A percentile compares a stretch with the other conserved stretches of the same genome.
Conservation (phyloP, 2,329 filamentous ascomycete species). For the Alternaria ventricosa region DNA sequence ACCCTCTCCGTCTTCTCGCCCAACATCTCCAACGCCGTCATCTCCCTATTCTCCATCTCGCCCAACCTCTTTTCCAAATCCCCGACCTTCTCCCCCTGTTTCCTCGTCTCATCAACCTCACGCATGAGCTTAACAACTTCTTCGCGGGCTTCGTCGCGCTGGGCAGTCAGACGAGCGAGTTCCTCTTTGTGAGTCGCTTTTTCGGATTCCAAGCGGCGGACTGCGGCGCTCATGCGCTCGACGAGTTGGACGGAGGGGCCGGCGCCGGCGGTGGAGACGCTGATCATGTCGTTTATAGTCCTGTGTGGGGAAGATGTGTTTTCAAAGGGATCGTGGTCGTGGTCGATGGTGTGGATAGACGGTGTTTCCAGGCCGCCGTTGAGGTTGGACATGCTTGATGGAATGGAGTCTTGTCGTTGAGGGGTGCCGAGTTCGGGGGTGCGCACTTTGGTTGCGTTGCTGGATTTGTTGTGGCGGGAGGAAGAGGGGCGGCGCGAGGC, state of each 20-base stretch:
- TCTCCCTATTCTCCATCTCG: slow-evolving; percentile 77
- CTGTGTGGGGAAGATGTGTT: slow-evolving; percentile 68
- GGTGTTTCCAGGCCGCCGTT: slow-evolving; percentile 54
- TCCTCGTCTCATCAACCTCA: slow-evolving; percentile 75
- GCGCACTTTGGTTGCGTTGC: slow-evolving; percentile 26
- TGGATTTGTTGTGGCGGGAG: slow-evolving; percentile 40
- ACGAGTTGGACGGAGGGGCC: slow-evolving; percentile 94
- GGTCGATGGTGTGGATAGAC: slow-evolving; percentile 53
- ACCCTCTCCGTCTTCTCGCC: slow-evolving; percentile 97
- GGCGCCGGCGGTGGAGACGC: slow-evolving; percentile 85
- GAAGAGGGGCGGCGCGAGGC: slow-evolving; percentile 45
- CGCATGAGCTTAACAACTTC: slow-evolving; percentile 92
- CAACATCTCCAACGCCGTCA: slow-evolving; percentile 90
- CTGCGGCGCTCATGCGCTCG: slow-evolving; percentile 92
- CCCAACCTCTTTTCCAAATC: slow-evolving; percentile 72
- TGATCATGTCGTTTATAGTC: slow-evolving; percentile 76
- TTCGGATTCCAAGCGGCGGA: slow-evolving; percentile 88
- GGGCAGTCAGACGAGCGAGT: slow-evolving; percentile 76
- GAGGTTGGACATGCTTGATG: slow-evolving; percentile 39
- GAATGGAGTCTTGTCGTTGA: slow-evolving; percentile 44
- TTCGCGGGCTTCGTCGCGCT: slow-evolving; percentile 88
- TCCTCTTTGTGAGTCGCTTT: slow-evolving; percentile 91
- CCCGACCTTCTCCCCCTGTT: slow-evolving; percentile 64
- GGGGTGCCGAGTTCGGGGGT: slow-evolving; percentile 47
- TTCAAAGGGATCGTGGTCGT: slow-evolving; percentile 59